Evolutionary conservation across 805 yeast genomes (phyloP), one percentile per base, ranked within the genome.

Genomic region (Kluyveromyces dobzhanskii): DNA sequence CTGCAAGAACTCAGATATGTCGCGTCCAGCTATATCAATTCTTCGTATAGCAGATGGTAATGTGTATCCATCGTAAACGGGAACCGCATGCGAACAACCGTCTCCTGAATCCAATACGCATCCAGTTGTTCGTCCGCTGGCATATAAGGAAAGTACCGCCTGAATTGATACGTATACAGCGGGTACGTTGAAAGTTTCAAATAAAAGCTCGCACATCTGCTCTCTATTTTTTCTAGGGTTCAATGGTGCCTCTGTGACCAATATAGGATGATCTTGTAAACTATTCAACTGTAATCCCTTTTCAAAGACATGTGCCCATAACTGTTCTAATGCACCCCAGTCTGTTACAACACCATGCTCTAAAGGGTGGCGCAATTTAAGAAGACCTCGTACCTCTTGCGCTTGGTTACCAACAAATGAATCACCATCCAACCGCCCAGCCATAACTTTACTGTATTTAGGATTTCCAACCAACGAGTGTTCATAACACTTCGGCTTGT

Each of bases 141-240:
- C 87, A 61, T 90, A 88, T 29, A 88, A 64, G 3, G 95, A 72
- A 29, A 88, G 64, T 9, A 87, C 87, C 0, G 95, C 90, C 47
- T 90, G 97, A 55, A 85, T 86, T 16, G 96, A 95, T 34, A 88
- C 95, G 51, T 90, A 88, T 8, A 88, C 94, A 14, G 95, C 96
- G 28, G 90, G 86, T 60, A 87, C 84, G 42, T 80, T 76, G 63
- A 87, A 88, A 57, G 80, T 80, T 59, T 88, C 97, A 64, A 87
- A 85, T 90, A 88, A 84, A 16, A 84, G 84, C 46, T 84, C 86
- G 55, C 88, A 85, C 96, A 88, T 88, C 39, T 73, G 73, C 60
- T 86, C 95, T 57, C 97, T 73, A 62, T 88, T 90, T 54, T 80
- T 80, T 53, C 79, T 62, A 17, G 95, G 90, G 49, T 85, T 85